phyloP scores from a whole-genome alignment of 2,329 filamentous ascomycete genomes.

The Ophiobolus disseminans region DNA sequence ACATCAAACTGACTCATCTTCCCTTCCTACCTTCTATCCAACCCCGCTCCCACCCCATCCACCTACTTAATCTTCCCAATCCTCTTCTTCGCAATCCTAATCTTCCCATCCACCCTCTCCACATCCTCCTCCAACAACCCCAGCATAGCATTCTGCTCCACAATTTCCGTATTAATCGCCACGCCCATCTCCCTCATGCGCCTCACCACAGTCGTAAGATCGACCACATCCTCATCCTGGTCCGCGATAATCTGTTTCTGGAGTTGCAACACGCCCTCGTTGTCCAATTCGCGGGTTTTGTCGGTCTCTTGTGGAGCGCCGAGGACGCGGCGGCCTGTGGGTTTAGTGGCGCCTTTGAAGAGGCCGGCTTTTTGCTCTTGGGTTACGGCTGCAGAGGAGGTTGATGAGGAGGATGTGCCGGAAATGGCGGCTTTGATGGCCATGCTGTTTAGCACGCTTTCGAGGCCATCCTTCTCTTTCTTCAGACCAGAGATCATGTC shows the following conservation, averaged over 20 bases:
- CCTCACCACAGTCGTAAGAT: slow-evolving; percentile 71
- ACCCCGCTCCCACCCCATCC: slow-evolving; percentile 5
- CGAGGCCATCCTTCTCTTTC: slow-evolving; percentile 78
- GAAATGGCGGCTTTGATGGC: slow-evolving; percentile 57
- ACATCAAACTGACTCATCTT: too few species aligned
- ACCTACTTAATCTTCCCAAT: slow-evolving; percentile 67
- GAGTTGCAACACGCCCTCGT: slow-evolving; percentile 74
- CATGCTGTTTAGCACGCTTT: slow-evolving; percentile 73
- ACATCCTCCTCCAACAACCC: slow-evolving; percentile 70
- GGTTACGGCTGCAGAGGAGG: slow-evolving; percentile 42
- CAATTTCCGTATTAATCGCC: slow-evolving; percentile 76
- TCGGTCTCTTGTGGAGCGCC: slow-evolving; percentile 79
- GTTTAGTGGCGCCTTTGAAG: slow-evolving; percentile 37
- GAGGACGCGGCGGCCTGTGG: slow-evolving; percentile 68
- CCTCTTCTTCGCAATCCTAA: slow-evolving; percentile 76
- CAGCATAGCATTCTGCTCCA: slow-evolving; percentile 75
- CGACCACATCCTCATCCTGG: slow-evolving; percentile 76
- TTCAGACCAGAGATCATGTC: slow-evolving; percentile 74
- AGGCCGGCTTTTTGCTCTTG: slow-evolving; percentile 46
- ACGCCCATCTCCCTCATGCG: slow-evolving; percentile 80
- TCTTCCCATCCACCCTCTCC: slow-evolving; percentile 70
- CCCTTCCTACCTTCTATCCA: neutral
- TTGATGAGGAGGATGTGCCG: slow-evolving; percentile 36
- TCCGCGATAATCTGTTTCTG: slow-evolving; percentile 76
- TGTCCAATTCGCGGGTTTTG: slow-evolving; percentile 77